Conservation (phyloP, 2,329 filamentous ascomycete species). For the Lithohypha guttulata region DNA sequence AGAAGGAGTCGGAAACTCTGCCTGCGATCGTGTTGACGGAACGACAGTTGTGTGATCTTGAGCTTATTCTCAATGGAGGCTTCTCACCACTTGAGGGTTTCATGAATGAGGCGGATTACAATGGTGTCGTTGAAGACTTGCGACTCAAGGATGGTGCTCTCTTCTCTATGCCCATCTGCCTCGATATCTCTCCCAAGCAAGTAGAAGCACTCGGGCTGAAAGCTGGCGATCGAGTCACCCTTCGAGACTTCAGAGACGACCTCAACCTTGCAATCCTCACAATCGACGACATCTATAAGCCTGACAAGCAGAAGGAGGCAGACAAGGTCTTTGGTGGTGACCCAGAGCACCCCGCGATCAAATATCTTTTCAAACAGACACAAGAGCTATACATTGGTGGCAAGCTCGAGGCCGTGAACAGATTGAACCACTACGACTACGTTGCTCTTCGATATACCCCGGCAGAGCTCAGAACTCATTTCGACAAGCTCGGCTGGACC, state of each 20-base stretch:
- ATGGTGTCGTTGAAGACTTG: conserved; percentile 79
- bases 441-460: conserved; percentile 93
- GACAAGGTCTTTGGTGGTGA: conserved; percentile 90
- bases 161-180: conserved; percentile 93
- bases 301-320: conserved; percentile 88
- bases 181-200: conserved; percentile 67
- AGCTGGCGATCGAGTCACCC: conserved; percentile 68
- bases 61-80: conserved; percentile 92
- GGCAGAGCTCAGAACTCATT: conserved; percentile 86
- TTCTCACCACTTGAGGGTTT: conserved; percentile 98
- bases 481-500: conserved; percentile 98
- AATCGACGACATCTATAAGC: conserved; percentile 87
- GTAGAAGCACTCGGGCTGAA: conserved; percentile 68
- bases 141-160: conserved; percentile 80
- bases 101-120: conserved; percentile 95
- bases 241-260: conserved; percentile 94
- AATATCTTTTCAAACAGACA: conserved; percentile 71
- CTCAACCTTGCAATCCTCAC: conserved; percentile 91
- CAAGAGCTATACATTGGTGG: conserved; percentile 89
- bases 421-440: conserved; percentile 97
- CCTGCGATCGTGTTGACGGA: conserved; percentile 78
- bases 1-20: conserved; percentile 72
- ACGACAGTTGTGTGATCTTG: conserved; percentile 93
- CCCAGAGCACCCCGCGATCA: conserved; percentile 81
- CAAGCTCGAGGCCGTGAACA: conserved; percentile 90